Evolutionary conservation across 2,329 filamentous ascomycete genomes (phyloP), one percentile per base, ranked within the genome.

Genomic region (Aspergillus puulaauensis): DNA sequence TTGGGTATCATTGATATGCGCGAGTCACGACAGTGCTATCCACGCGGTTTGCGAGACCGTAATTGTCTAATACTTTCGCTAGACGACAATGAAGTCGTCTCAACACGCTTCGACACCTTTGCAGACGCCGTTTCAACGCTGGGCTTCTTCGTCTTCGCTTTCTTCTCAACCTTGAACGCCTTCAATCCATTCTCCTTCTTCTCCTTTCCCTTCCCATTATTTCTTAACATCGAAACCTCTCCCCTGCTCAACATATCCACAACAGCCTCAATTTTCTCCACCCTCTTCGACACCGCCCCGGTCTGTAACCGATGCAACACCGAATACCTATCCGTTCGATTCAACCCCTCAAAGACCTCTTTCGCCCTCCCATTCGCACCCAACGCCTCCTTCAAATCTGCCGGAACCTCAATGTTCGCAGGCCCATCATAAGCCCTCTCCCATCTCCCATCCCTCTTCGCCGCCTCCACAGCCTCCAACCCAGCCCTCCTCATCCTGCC

Each of bases 391-490:
- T 74, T 70, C 52, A 87, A 80, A 61, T 86, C 83, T 0, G 70
- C 66, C 0, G 83, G 82, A 2, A 81, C 75, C 15, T 73, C 66
- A 3, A 81, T 80, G 14, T 69, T 75, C 50, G 79, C 79, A 4
- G 79, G 72, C 0, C 81, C 79, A 4, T 79, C 78, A 61, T 87
- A 87, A 2, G 85, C 84, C 24, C 76, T 74, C 1, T 80, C 81
- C 84, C 84, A 87, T 1, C 84, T 73, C 0, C 85, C 85, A 63
- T 87, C 83, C 0, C 71, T 74, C 68, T 81, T 83, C 0, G 84
- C 85, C 1, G 79, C 77, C 6, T 85, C 80, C 3, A 87, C 76
- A 41, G 81, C 81, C 1, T 71, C 75, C 41, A 78, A 64, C 0
- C 84, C 84, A 0, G 79, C 69, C 0, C 75, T 73, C 0, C 72